These are phyloP conservation scores for Carpinus fangiana DNA, from an alignment of 306 rosid genomes.

Conservation along the genomic window DNA sequence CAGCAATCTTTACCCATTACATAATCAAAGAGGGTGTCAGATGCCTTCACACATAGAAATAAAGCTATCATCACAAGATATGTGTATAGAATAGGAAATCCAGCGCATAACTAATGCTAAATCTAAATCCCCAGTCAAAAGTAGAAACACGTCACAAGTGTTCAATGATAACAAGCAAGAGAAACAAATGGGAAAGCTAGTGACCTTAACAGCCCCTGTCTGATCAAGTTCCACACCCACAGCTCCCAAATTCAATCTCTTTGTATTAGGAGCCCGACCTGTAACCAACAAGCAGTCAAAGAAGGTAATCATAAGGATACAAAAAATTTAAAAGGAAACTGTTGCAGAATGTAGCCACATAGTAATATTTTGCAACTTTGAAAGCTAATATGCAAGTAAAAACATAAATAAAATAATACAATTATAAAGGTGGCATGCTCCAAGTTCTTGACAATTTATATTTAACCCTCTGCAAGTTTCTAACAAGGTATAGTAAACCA, in stretches of 20 bases:
- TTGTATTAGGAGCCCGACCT: constrained; percentile 89
- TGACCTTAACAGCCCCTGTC: constrained; percentile 76
- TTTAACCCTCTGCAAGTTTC: background rate
- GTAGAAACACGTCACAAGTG: constrained; percentile 10
- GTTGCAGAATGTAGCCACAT: background rate
- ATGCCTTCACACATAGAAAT: background rate
- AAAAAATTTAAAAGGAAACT: background rate
- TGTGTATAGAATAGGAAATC: background rate
- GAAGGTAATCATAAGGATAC: background rate
- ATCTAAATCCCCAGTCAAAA: constrained; percentile 7
- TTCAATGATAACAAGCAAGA: constrained; percentile 23
- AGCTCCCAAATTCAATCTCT: constrained; percentile 84
- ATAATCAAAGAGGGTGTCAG: background rate
- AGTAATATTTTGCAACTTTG: background rate
- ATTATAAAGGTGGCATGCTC: background rate
- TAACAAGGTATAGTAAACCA: background rate
- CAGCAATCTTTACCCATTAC: background rate
- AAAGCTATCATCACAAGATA: background rate
- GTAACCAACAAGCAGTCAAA: constrained; percentile 23
- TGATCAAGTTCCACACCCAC: constrained; percentile 79
- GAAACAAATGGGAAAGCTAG: constrained; percentile 13
- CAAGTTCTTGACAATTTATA: background rate
- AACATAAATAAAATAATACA: background rate
- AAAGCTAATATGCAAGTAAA: background rate
- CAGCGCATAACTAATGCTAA: constrained; percentile 4